Evolutionary conservation across 1,284 basidiomycete species (phyloP), one percentile per base, ranked within the genome.

Genomic region (Lignosus rhinocerotis): DNA sequence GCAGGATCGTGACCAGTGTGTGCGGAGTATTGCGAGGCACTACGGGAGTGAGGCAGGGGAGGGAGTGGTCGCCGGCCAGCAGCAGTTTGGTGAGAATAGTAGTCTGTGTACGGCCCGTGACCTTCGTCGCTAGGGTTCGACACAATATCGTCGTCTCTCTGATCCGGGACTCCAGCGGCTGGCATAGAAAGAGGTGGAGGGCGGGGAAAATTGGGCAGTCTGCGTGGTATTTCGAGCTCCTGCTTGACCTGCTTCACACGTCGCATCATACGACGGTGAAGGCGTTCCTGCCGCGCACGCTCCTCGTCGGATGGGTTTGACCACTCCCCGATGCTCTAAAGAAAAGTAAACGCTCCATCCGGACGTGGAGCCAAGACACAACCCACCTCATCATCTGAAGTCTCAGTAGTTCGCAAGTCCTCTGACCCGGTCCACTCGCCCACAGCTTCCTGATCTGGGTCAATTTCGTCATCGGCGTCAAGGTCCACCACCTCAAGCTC

Each of bases 221-320:
- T 80, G 25, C 88, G 85, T 38, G 86, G 83, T 51, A 81, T 78
- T 59, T 82, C 78, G 11, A 77, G 70, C 55, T 81, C 77, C 34
- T 73, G 73, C 51, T 67, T 68, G 10, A 67, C 61, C 34, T 77
- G 74, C 56, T 75, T 74, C 16, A 68, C 66, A 47, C 79, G 80
- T 12, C 82, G 81, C 58, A 82, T 75, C 58, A 82, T 71, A 50
- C 87, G 84, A 42, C 86, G 83, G 43, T 87, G 81, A 31, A 82
- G 73, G 42, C 89, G 83, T 34, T 81, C 74, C 62, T 86, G 85
- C 31, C 90, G 82, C 2, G 87, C 90, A 36, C 86, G 80, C 69
- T 93, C 90, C 72, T 93, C 90, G 66, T 93, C 90, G 12, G 90
- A 93, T 17, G 90, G 90, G 67, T 93, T 93, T n/a, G 90, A 93